phyloP scores from a whole-genome alignment of 164 flowering plant genomes.

The Dillenia suffruticosa region DNA sequence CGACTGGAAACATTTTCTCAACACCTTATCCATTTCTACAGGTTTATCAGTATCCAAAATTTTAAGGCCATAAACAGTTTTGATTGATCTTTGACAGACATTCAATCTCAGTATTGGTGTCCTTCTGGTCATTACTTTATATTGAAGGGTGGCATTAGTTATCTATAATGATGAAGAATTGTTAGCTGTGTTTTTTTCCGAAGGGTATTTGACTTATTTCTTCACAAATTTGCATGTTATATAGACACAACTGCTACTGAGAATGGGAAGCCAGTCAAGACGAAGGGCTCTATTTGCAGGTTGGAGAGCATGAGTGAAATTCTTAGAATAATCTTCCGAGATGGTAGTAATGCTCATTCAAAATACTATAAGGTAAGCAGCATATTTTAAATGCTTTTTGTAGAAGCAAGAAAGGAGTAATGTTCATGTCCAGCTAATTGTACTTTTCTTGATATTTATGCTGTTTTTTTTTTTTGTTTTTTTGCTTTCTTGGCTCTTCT shows the following conservation, averaged over 20 bases:
- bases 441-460: background rate
- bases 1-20: no score
- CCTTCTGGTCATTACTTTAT: no score
- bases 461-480: constrained; percentile 5
- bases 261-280: constrained; percentile 22
- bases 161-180: no score
- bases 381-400: background rate
- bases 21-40: no score
- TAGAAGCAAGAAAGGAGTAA: background rate
- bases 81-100: no score
- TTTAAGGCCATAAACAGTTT: no score
- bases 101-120: no score
- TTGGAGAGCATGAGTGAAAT: constrained; percentile 71
- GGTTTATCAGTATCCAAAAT: no score
- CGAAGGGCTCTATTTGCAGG: constrained; percentile 47
- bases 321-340: constrained; percentile 59
- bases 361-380: constrained; percentile 70
- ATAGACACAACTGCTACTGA: constrained; percentile 29
- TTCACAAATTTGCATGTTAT: no score
- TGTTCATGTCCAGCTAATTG: background rate
- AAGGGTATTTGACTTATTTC: no score
- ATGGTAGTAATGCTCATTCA: constrained; percentile 55
- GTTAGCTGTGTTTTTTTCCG: no score
- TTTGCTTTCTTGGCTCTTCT: background rate
- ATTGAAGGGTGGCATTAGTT: no score